Evolutionary conservation across 768 basidiomycete species (phyloP).

Genomic region (Chalciporus sphaerocephalus): DNA sequence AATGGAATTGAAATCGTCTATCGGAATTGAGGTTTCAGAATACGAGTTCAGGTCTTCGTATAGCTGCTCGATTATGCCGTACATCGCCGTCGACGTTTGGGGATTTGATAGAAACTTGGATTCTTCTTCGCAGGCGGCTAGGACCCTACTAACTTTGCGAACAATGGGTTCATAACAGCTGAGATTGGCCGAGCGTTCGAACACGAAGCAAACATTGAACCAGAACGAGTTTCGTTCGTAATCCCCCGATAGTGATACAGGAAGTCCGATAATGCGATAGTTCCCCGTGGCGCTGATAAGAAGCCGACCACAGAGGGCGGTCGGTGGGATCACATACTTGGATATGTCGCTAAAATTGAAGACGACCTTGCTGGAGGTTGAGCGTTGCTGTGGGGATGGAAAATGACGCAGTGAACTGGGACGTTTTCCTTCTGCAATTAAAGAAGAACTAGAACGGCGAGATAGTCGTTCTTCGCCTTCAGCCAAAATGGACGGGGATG

Average conservation of each 20-base stretch:
- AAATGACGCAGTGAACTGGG: constrained; percentile 39
- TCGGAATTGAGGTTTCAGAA: constrained; percentile 88
- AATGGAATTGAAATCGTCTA: constrained; percentile 90
- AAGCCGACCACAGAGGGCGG: constrained; percentile 79
- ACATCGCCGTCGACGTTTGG: constrained; percentile 59
- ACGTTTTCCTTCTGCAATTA: constrained; percentile 42
- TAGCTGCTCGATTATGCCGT: constrained; percentile 88
- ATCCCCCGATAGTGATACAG: constrained; percentile 68
- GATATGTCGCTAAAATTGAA: constrained; percentile 91
- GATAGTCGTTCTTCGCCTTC: constrained; percentile 39
- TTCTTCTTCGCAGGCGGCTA: constrained; percentile 89
- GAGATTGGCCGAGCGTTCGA: constrained; percentile 84
- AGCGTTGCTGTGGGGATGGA: constrained; percentile 43
- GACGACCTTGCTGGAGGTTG: constrained; percentile 51
- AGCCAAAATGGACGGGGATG: constrained; percentile 27
- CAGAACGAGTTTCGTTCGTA: constrained; percentile 87
- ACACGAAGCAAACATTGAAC: constrained; percentile 96
- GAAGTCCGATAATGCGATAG: constrained; percentile 89
- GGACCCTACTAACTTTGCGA: constrained; percentile 87
- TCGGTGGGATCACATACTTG: constrained; percentile 90
- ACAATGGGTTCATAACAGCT: constrained; percentile 96
- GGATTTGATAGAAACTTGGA: constrained; percentile 81
- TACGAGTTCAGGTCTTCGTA: constrained; percentile 98
- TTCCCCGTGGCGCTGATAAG: constrained; percentile 79
- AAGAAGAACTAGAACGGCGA: constrained; percentile 49